phyloP scores from a whole-genome alignment of 371 early-diverging fungal species.

The Nematocida ironsii region DNA sequence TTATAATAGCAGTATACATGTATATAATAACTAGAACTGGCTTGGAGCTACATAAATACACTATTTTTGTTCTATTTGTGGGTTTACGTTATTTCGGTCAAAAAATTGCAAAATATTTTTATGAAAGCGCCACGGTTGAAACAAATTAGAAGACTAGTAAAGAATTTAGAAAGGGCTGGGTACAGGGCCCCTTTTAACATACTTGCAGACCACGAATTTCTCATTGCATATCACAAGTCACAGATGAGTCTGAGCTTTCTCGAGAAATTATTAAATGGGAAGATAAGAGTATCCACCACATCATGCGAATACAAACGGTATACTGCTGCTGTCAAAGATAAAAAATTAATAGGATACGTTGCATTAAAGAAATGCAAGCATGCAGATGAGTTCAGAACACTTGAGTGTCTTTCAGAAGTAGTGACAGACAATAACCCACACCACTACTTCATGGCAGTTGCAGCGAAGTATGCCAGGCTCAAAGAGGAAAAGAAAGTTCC shows the following conservation, averaged over 20 bases:
- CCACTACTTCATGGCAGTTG: slow-evolving; percentile 50
- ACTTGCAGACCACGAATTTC: slow-evolving; percentile 50
- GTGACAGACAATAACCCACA: slow-evolving; percentile 18
- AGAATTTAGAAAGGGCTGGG: slow-evolving; percentile 27
- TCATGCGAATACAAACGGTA: slow-evolving; percentile 45
- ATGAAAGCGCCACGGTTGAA: slow-evolving; percentile 44
- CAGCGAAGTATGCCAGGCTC: slow-evolving; percentile 21
- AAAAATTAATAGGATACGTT: slow-evolving; percentile 32
- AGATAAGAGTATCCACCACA: slow-evolving; percentile 31
- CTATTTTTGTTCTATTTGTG: too few species aligned
- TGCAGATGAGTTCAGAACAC: slow-evolving; percentile 9
- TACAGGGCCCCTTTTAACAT: slow-evolving; percentile 44
- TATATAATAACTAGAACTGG: too few species aligned
- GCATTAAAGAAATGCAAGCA: slow-evolving; percentile 49
- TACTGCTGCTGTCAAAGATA: slow-evolving; percentile 2
- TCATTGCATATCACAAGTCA: slow-evolving; percentile 23
- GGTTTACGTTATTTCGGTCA: too few species aligned
- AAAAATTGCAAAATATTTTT: neutral
- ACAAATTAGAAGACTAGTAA: slow-evolving; percentile 38
- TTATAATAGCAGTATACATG: too few species aligned
- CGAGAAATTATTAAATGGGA: slow-evolving; percentile 39
- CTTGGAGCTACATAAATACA: too few species aligned
- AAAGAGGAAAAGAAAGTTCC: slow-evolving; percentile 42
- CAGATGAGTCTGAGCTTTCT: slow-evolving; percentile 21
- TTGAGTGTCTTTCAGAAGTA: slow-evolving; percentile 14